A percentile compares a stretch with the other conserved stretches of the same genome.
Conservation (phyloP, 805 yeast genomes). For the Metschnikowia dekortorum region DNA sequence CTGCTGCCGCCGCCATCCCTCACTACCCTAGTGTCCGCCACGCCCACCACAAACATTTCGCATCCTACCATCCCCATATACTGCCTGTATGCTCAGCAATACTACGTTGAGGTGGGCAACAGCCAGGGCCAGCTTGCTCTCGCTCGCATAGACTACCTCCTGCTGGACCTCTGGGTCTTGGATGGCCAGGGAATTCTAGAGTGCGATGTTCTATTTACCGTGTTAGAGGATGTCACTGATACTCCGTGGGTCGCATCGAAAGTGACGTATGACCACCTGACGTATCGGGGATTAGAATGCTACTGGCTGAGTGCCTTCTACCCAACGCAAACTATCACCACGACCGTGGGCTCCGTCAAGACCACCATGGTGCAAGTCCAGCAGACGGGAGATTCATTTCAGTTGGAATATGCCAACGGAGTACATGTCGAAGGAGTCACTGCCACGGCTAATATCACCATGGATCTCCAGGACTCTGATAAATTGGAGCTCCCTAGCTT, state of each 20-base stretch:
- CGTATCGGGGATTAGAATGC: slow-evolving; percentile 25
- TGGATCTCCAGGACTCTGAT: slow-evolving; percentile 6
- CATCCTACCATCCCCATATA: slow-evolving; percentile 10
- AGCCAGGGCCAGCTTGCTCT: slow-evolving; percentile 14
- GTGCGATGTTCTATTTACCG: slow-evolving; percentile 20
- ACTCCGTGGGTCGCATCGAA: slow-evolving; percentile 7
- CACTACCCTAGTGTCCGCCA: background rate
- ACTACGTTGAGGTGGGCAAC: slow-evolving; percentile 14
- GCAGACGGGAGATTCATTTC: background rate
- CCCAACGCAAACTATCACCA: slow-evolving; percentile 7
- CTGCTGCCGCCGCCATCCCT: background rate
- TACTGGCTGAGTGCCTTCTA: slow-evolving; percentile 25
- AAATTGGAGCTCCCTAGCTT: slow-evolving; percentile 18
- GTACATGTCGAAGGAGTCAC: slow-evolving; percentile 26
- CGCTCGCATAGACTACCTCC: slow-evolving; percentile 30
- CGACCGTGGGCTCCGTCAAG: slow-evolving; percentile 15
- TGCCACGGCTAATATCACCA: slow-evolving; percentile 21
- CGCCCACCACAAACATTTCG: background rate
- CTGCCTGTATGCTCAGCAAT: slow-evolving; percentile 16
- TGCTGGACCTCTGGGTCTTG: slow-evolving; percentile 38
- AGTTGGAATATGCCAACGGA: slow-evolving; percentile 28
- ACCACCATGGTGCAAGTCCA: slow-evolving; percentile 1
- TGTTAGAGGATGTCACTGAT: background rate
- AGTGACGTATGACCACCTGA: slow-evolving; percentile 17
- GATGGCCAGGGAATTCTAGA: slow-evolving; percentile 21